These are phyloP conservation scores for Daedaleopsis nitida DNA, from an alignment of 768 basidiomycete species.

Conservation along the genomic window DNA sequence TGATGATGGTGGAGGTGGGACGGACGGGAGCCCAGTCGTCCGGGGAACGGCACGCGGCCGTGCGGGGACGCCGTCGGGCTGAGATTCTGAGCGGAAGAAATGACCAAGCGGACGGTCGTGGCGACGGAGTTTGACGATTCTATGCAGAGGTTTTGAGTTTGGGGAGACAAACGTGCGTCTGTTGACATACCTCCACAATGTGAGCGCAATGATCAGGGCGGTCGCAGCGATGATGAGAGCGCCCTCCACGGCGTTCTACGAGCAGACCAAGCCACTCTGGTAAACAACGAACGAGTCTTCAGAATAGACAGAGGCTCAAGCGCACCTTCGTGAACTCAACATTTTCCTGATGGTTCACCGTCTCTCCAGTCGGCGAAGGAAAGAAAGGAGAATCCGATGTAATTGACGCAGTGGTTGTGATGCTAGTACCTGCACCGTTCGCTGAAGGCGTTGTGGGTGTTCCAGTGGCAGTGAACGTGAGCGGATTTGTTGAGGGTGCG, in stretches of 20 bases:
- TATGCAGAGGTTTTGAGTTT: too few relatives aligned
- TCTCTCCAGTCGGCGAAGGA: constrained; percentile 3
- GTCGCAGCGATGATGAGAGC: constrained; percentile 14
- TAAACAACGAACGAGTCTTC: neutral
- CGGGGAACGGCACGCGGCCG: constrained; percentile 14
- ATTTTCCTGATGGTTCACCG: neutral
- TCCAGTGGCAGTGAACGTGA: neutral
- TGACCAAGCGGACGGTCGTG: constrained; percentile 2
- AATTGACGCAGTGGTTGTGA: constrained; percentile 1
- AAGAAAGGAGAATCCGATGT: constrained; percentile 12
- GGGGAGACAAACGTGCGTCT: too few relatives aligned
- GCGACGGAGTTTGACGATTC: constrained; percentile 6
- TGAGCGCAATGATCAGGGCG: constrained; percentile 1
- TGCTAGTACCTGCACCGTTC: neutral
- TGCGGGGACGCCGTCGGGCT: neutral
- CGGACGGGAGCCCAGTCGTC: constrained; percentile 14
- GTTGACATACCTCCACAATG: constrained; percentile 13
- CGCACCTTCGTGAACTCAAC: constrained; percentile 14
- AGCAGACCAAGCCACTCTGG: neutral
- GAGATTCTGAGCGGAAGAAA: constrained; percentile 8
- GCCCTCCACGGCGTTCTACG: constrained; percentile 16
- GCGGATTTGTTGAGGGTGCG: neutral
- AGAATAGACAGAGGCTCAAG: too few relatives aligned
- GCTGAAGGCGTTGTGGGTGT: neutral
- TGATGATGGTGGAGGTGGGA: neutral